Base-by-base conservation (phyloP, 202 grass and related monocot genomes). In the Zoysia matrella region DNA sequence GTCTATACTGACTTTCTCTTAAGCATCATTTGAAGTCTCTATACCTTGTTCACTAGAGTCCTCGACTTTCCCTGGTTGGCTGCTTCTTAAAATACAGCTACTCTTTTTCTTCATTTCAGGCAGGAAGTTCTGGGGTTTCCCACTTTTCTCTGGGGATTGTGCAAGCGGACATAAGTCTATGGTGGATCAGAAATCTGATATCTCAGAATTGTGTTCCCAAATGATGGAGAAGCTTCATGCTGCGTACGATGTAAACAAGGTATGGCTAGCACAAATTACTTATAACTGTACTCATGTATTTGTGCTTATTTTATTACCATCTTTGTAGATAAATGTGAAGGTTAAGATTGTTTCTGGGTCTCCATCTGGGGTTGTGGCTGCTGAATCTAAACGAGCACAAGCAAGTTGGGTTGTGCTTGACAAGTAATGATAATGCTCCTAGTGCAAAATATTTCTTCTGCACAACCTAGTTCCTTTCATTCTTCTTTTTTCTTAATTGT, bases 391-490 rank as follows among this genome's bases (percentile, higher is more conserved):
- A 50, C 87, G 89, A 81, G 87, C 89, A 71, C 91, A 94, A 82
- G 97, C 97, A 72, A 99, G 75, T 84, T 99, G 97, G 97, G 97
- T 99, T 87, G 97, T 99, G 57, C 61, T 99, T 73, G 97, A 99
- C 86, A 99, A 87, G 97, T 96, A 99, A 90, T 88, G 69, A 48
- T 82, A 86, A 73, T 62, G 78, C 47, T 85, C 36, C 52, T 82
- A 57, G 7, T 65, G 16, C 54, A 70, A 10, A 15, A 74, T 7
- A 53, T 75, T 63, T 62, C 58, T 87, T 86, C 10, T 68, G 18
- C 71, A 58, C 14, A 56, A 7, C 44, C 48, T 60, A 60, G 52
- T 65, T 65, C n/a, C 41, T 69, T 65, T 63, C 18, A 36, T 67
- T 43, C 80, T 75, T 79, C 6, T 52, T 13, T 67, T 79, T 87